These are phyloP conservation scores for Primulina huaijiensis DNA, from an alignment of 257 asterid species.

Conservation along the genomic window DNA sequence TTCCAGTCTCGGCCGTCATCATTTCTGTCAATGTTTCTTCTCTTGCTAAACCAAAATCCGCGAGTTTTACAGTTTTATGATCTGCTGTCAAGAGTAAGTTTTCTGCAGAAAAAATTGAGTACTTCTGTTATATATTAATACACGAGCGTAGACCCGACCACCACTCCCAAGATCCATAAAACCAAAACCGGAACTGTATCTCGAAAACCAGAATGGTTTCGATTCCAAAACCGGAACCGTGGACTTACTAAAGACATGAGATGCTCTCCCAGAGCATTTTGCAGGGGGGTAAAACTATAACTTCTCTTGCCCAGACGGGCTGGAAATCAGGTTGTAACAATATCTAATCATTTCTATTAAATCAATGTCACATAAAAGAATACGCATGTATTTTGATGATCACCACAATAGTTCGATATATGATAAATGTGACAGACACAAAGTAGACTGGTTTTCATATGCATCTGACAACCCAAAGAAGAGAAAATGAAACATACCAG, in stretches of 20 bases:
- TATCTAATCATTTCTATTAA: background rate
- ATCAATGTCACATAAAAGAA: too few species aligned
- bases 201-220: too few species aligned
- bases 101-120: conserved; percentile 40
- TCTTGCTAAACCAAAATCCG: conserved; percentile 97
- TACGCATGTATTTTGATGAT: background rate
- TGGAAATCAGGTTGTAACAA: background rate
- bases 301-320: background rate
- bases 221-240: background rate
- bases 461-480: conserved; percentile 10
- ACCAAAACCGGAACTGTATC: too few species aligned
- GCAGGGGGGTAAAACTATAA: background rate
- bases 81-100: conserved; percentile 90
- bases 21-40: conserved; percentile 97
- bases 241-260: too few species aligned
- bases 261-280: background rate
- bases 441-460: background rate
- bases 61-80: conserved; percentile 73
- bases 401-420: background rate
- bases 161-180: background rate
- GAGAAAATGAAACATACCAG: conserved; percentile 45
- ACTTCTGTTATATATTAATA: background rate
- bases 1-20: conserved; percentile 99
- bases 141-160: too few species aligned
- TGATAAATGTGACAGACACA: background rate